Percentiles rank a stretch among this genome's conserved stretches.
phyloP scores from a whole-genome alignment of 495 filamentous ascomycete genomes.

The Neurospora tetraspora region DNA sequence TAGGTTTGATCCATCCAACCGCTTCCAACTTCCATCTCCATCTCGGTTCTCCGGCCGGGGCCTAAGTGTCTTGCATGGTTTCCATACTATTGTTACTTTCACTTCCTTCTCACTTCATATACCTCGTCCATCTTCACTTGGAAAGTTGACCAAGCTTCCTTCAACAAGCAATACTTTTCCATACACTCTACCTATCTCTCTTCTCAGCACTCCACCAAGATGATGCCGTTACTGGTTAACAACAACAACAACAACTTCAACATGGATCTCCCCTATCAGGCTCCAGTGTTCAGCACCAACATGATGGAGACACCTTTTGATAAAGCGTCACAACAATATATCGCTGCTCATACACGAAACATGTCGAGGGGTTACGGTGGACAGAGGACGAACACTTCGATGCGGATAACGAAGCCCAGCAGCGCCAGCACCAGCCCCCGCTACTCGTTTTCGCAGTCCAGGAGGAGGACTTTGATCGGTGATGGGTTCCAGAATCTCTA shows the following conservation, averaged over 20 bases:
- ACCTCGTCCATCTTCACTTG: not conserved
- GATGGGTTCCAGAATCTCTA: conserved; percentile 31
- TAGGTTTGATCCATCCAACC: conserved; percentile 17
- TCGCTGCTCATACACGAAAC: conserved; percentile 26
- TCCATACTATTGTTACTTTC: not conserved
- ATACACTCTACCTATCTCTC: not conserved
- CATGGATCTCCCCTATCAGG: not conserved
- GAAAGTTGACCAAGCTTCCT: not conserved
- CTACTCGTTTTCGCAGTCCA: conserved; percentile 32
- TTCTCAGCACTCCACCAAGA: conserved; percentile 10
- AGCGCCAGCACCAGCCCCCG: conserved; percentile 66
- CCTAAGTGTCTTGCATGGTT: not conserved
- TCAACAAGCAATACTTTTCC: not conserved
- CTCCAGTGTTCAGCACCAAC: not conserved
- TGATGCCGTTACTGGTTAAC: conserved; percentile 21
- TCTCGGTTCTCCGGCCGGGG: conserved; percentile 1
- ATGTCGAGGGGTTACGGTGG: conserved; percentile 30
- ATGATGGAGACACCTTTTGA: conserved; percentile 22
- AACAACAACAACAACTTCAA: conserved; percentile 4
- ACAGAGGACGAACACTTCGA: conserved; percentile 30
- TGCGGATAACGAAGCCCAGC: conserved; percentile 54
- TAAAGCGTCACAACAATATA: conserved; percentile 1
- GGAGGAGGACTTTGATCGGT: conserved; percentile 46
- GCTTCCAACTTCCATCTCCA: conserved; percentile 7
- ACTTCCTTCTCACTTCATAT: conserved; percentile 1